A percentile compares a stretch with the other conserved stretches of the same genome.
Conservation (phyloP, 257 asterid species). For the Cruciata laevipes region DNA sequence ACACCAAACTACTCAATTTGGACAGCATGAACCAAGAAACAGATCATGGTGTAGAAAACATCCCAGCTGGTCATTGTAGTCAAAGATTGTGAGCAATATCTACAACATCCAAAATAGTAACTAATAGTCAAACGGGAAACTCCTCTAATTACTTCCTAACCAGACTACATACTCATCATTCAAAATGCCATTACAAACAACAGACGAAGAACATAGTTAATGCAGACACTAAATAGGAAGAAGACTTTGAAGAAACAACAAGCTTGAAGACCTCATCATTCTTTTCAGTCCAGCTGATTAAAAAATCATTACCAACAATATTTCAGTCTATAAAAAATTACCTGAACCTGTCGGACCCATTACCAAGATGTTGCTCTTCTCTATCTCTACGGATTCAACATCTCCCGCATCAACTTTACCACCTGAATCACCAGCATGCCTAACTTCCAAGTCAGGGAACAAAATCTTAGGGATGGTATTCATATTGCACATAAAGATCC, state of each 20-base stretch:
- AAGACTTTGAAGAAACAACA: neutral
- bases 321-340: constrained; percentile 33
- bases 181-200: neutral
- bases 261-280: neutral
- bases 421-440: constrained; percentile 64
- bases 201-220: neutral
- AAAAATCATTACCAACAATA: neutral
- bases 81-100: neutral
- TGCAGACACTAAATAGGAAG: neutral
- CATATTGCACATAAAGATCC: neutral
- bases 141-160: neutral
- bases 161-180: neutral
- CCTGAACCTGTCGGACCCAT: constrained; percentile 99
- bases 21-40: neutral
- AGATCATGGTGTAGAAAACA: neutral
- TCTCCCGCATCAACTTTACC: constrained; percentile 48
- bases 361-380: constrained; percentile 94
- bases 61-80: neutral
- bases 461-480: constrained; percentile 13
- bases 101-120: neutral
- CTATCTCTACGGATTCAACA: constrained; percentile 75
- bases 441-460: constrained; percentile 38
- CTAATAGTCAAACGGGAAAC: neutral
- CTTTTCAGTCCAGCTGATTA: neutral
- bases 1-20: neutral